These are phyloP conservation scores for Phytophthora pini DNA, from an alignment of 352 stramenopile species.

Conservation along the genomic window DNA sequence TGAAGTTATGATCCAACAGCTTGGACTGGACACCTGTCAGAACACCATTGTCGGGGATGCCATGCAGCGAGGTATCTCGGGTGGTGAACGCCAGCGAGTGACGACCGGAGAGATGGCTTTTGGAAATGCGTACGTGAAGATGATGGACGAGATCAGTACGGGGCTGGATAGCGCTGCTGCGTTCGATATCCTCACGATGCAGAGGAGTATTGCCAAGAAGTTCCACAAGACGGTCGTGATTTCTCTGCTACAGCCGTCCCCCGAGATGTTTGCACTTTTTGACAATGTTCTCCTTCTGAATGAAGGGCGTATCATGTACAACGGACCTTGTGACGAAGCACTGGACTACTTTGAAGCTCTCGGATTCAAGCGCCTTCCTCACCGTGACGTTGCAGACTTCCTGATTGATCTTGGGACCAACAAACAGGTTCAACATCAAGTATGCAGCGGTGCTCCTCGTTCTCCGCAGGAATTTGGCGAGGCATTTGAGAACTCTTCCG, in stretches of 20 bases:
- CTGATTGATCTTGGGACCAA: constrained; percentile 55
- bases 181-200: constrained; percentile 26
- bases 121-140: constrained; percentile 31
- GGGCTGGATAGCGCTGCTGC: constrained; percentile 23
- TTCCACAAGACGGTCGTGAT: constrained; percentile 32
- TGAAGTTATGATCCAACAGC: constrained; percentile 19
- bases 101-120: constrained; percentile 87
- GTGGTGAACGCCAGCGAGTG: constrained; percentile 72
- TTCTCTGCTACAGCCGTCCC: constrained; percentile 29
- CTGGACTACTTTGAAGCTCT: constrained; percentile 21
- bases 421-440: constrained; percentile 47
- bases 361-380: constrained; percentile 26
- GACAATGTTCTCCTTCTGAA: constrained; percentile 30
- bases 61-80: constrained; percentile 64
- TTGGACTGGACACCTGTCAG: constrained; percentile 22
- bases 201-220: constrained; percentile 28
- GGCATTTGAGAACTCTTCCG: constrained; percentile 12
- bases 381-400: constrained; percentile 56
- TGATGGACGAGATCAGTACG: constrained; percentile 35
- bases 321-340: constrained; percentile 8
- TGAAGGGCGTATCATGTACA: constrained; percentile 16
- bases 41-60: constrained; percentile 25
- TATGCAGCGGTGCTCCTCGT: constrained; percentile 8
- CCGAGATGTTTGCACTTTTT: constrained; percentile 29
- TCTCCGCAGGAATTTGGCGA: constrained; percentile 11